Conservation (phyloP, 805 yeast species). For the Saccharomyces mikatae region DNA sequence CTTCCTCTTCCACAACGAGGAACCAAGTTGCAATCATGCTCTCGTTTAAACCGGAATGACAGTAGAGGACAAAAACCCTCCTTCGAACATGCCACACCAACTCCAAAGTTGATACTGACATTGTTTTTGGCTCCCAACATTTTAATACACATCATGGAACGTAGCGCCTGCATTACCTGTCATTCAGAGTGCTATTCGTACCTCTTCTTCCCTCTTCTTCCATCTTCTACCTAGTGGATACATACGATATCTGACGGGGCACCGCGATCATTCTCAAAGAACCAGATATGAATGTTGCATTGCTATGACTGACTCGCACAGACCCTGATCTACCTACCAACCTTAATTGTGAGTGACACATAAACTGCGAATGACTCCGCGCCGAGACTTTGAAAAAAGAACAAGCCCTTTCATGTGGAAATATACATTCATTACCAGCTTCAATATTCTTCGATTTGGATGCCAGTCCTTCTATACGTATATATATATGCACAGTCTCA, state of each 20-base stretch:
- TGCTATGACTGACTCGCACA: neutral
- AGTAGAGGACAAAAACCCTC: neutral
- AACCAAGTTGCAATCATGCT: neutral
- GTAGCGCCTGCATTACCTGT: too few relatives aligned
- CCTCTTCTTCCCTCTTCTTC: neutral
- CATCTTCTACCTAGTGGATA: too few relatives aligned
- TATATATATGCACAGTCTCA: too few relatives aligned
- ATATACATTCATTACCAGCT: too few relatives aligned
- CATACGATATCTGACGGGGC: neutral
- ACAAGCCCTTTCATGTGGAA: too few relatives aligned
- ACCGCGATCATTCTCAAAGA: neutral
- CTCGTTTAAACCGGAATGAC: neutral
- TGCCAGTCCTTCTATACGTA: too few relatives aligned
- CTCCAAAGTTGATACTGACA: neutral
- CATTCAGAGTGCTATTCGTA: neutral
- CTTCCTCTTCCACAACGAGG: neutral
- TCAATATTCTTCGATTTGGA: too few relatives aligned
- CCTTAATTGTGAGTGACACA: neutral
- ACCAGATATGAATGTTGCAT: neutral
- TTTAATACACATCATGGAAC: neutral
- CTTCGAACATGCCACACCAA: neutral
- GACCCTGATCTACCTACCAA: neutral
- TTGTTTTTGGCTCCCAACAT: neutral
- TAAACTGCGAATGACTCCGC: neutral
- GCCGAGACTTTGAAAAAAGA: too few relatives aligned